Evolutionary conservation across 2,329 filamentous ascomycete genomes (phyloP).

Genomic region (Verticillium tricorpus): DNA sequence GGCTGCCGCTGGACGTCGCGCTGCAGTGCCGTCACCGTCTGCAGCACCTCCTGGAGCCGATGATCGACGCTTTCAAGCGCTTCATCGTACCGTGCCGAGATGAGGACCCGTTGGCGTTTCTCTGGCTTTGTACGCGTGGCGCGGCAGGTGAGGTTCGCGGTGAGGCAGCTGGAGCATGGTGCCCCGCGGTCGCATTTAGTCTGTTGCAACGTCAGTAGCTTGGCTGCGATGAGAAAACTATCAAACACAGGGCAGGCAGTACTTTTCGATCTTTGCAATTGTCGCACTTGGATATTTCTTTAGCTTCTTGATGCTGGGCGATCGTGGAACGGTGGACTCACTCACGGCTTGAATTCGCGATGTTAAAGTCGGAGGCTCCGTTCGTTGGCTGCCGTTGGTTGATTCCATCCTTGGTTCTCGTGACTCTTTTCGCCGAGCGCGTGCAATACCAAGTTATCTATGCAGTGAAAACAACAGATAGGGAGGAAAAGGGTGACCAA

Average conservation of each 20-base stretch:
- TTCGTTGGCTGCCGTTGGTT: no score
- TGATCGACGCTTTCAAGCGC: slow-evolving; percentile 21
- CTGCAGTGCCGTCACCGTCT: slow-evolving; percentile 14
- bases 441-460: no score
- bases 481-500: no score
- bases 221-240: neutral
- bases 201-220: slow-evolving; percentile 7
- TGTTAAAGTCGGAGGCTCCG: no score
- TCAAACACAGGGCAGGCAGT: neutral
- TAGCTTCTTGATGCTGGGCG: neutral
- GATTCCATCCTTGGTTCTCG: no score
- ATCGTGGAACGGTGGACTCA: neutral
- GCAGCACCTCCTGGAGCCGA: slow-evolving; percentile 19
- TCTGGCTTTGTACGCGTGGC: slow-evolving; percentile 16
- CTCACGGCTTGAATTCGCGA: neutral
- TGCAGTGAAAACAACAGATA: no score
- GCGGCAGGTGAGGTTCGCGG: slow-evolving; percentile 20
- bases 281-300: neutral
- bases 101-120: slow-evolving; percentile 24
- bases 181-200: slow-evolving; percentile 23
- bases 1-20: neutral
- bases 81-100: slow-evolving; percentile 24
- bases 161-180: slow-evolving; percentile 24
- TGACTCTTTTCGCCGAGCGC: no score
- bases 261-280: neutral